A percentile compares a stretch with the other conserved stretches of the same genome.
Conservation (phyloP, 139 green algal genomes). For the Raphidocelis subcapitata region DNA sequence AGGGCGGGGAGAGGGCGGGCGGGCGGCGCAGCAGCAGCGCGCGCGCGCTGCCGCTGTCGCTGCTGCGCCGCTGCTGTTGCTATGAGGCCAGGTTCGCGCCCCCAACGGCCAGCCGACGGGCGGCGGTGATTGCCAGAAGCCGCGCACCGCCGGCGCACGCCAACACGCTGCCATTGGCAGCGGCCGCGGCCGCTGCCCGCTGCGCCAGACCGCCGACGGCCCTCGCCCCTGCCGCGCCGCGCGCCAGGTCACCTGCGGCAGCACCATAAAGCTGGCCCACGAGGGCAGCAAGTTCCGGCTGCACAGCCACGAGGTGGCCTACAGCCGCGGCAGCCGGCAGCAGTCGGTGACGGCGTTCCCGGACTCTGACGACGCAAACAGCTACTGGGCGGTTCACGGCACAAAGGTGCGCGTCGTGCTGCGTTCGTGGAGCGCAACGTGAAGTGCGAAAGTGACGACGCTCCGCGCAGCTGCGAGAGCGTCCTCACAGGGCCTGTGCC, state of each 20-base stretch:
- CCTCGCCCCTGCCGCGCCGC: neutral
- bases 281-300: slow-evolving; percentile 53
- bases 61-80: no score
- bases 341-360: slow-evolving; percentile 82
- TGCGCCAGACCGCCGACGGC: neutral
- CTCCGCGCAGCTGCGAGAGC: neutral
- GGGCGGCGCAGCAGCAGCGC: neutral
- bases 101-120: no score
- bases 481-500: no score
- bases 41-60: neutral
- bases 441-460: neutral
- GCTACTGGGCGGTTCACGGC: slow-evolving; percentile 77
- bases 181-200: neutral
- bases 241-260: slow-evolving; percentile 88
- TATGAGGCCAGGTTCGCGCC: no score
- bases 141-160: no score
- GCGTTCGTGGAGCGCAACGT: neutral
- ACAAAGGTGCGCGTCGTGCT: no score
- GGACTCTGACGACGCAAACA: slow-evolving; percentile 61
- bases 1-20: neutral
- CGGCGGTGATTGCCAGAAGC: no score
- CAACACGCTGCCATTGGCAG: no score
- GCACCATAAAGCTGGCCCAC: slow-evolving; percentile 84
- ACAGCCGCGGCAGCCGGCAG: slow-evolving; percentile 84
- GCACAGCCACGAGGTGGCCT: slow-evolving; percentile 88